Percentiles rank a stretch among this genome's conserved stretches.
Conservation (phyloP, 192 early-diverging fungal species). For the Gonapodya sp. region DNA sequence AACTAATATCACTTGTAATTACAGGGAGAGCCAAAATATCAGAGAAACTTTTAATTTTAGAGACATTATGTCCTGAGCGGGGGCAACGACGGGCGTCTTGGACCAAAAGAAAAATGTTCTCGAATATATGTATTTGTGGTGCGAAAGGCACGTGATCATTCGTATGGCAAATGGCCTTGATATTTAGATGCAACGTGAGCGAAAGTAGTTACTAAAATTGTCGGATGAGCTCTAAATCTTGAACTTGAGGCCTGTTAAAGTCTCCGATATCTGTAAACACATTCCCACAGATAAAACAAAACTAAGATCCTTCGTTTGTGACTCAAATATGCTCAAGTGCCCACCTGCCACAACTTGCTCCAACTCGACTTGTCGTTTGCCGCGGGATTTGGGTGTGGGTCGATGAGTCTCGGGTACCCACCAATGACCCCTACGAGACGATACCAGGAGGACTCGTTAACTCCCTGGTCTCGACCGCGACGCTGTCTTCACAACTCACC, state of each 20-base stretch:
- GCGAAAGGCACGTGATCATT: too few relatives aligned
- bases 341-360: neutral
- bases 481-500: neutral
- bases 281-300: neutral
- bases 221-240: too few relatives aligned
- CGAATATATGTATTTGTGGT: too few relatives aligned
- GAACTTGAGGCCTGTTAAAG: neutral
- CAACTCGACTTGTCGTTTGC: neutral
- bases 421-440: neutral
- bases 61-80: too few relatives aligned
- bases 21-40: too few relatives aligned
- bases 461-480: neutral
- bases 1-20: too few relatives aligned
- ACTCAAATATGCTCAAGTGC: neutral
- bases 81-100: too few relatives aligned
- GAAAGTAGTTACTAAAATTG: too few relatives aligned
- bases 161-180: too few relatives aligned
- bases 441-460: neutral
- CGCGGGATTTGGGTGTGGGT: neutral
- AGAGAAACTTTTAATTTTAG: too few relatives aligned
- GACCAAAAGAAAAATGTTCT: too few relatives aligned
- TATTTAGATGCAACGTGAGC: neutral
- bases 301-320: neutral
- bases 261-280: neutral
- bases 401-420: neutral